Evolutionary conservation across 129 eudicot genomes (phyloP).

Genomic region (Kitagawia praeruptora): DNA sequence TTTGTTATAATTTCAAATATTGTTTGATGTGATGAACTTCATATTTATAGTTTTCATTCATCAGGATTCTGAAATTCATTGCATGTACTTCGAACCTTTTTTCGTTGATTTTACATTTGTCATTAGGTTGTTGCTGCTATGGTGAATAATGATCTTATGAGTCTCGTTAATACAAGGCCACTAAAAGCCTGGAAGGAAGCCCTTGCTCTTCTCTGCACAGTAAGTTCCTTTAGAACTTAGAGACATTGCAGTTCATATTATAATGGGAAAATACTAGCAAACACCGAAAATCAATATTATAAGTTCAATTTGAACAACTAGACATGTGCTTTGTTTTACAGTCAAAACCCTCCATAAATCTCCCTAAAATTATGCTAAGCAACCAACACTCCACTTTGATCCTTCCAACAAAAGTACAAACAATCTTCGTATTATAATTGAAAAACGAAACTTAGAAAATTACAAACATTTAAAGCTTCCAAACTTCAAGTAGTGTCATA

Average conservation of each 20-base stretch:
- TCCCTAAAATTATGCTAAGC: conserved; percentile 20
- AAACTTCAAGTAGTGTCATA: too few relatives aligned
- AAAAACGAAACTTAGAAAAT: too few relatives aligned
- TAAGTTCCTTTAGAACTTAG: conserved; percentile 30
- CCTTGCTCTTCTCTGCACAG: conserved; percentile 91
- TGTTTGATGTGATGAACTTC: not conserved
- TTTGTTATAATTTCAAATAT: not conserved
- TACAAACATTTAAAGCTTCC: too few relatives aligned
- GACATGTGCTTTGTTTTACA: not conserved
- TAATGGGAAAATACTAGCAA: too few relatives aligned
- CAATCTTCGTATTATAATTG: too few relatives aligned
- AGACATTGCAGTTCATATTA: not conserved
- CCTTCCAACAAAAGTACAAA: not conserved
- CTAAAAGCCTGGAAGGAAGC: conserved; percentile 96
- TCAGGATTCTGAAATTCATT: not conserved
- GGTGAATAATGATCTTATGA: conserved; percentile 86
- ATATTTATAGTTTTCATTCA: not conserved
- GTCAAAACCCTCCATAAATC: conserved; percentile 10
- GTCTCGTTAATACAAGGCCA: conserved; percentile 83
- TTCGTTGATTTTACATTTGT: not conserved
- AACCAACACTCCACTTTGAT: conserved; percentile 16
- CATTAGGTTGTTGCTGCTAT: conserved; percentile 87
- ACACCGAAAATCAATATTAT: not conserved
- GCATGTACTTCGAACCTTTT: not conserved
- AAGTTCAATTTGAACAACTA: not conserved